phyloP scores from a whole-genome alignment of 495 filamentous ascomycete genomes.

The Cudoniella acicularis region DNA sequence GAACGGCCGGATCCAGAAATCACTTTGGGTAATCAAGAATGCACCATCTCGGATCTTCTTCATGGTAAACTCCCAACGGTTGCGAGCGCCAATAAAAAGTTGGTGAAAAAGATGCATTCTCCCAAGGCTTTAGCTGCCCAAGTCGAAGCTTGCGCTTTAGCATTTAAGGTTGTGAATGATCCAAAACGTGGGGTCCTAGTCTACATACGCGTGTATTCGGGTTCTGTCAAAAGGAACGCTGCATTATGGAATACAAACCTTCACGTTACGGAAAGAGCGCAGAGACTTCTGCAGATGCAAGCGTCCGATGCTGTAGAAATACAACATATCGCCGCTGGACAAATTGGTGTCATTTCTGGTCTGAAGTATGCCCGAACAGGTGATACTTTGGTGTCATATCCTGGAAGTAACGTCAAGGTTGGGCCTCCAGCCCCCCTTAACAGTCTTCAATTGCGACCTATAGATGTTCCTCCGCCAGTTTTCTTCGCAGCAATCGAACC shows the following conservation, averaged over 20 bases:
- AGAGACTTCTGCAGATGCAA: conserved; percentile 85
- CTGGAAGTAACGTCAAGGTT: conserved; percentile 52
- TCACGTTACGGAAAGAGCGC: conserved; percentile 73
- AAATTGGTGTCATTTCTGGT: conserved; percentile 94
- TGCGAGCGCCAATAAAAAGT: conserved; percentile 31
- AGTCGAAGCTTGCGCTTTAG: conserved; percentile 74
- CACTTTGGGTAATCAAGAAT: conserved; percentile 54
- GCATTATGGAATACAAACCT: conserved; percentile 86
- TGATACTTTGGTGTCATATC: conserved; percentile 80
- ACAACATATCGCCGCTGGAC: conserved; percentile 71
- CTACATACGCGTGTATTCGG: conserved; percentile 90
- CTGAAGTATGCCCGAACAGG: conserved; percentile 89
- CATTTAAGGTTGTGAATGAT: conserved; percentile 97
- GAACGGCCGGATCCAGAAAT: conserved; percentile 80
- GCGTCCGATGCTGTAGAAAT: conserved; percentile 85
- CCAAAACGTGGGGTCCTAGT: conserved; percentile 80
- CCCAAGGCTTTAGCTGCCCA: conserved; percentile 41
- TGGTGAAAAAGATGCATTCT: conserved; percentile 15
- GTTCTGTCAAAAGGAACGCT: conserved; percentile 66
- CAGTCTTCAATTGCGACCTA: conserved; percentile 79
- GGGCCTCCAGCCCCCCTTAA: conserved; percentile 66
- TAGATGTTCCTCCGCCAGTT: conserved; percentile 86
- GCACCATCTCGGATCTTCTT: conserved; percentile 40
- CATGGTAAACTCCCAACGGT: conserved; percentile 38
- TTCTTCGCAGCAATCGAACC: conserved; percentile 95